A percentile compares a stretch with the other conserved stretches of the same genome.
Conservation (phyloP, 2,329 filamentous ascomycete species). For the Fusarium temperatum region DNA sequence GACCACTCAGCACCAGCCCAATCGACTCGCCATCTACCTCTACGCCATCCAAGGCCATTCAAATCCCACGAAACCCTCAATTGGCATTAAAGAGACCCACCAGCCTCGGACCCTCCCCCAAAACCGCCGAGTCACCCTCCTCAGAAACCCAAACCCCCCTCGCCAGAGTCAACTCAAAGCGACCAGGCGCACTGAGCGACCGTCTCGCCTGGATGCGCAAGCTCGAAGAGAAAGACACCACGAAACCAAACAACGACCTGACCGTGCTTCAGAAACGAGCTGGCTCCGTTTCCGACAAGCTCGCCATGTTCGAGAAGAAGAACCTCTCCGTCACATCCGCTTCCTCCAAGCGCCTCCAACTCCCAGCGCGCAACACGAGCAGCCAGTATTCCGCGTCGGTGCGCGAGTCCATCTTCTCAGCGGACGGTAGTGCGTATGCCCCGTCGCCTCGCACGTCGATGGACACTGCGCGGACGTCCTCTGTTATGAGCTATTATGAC, state of each 20-base stretch:
- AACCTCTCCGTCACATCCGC: not conserved
- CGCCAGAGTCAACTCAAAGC: conserved; percentile 1
- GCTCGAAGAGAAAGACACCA: conserved; percentile 6
- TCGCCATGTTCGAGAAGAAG: conserved; percentile 26
- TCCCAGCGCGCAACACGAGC: not conserved
- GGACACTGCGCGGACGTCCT: conserved; percentile 15
- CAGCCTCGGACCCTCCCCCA: not conserved
- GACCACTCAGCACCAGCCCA: not conserved
- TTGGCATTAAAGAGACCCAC: not conserved
- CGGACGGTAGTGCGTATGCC: not conserved
- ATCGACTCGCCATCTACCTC: not conserved
- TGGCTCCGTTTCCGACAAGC: conserved; percentile 19
- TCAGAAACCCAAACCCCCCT: not conserved
- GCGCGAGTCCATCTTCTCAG: conserved; percentile 18
- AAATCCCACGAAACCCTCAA: not conserved
- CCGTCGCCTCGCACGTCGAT: conserved; percentile 14
- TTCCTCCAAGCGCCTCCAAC: not conserved
- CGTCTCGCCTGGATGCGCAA: conserved; percentile 19
- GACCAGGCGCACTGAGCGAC: conserved; percentile 4
- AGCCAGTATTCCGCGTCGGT: not conserved
- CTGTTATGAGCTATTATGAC: conserved; percentile 25
- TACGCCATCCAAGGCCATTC: not conserved
- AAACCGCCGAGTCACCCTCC: not conserved
- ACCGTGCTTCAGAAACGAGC: conserved; percentile 5
- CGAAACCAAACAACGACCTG: conserved; percentile 6